Conservation (phyloP, 2,329 filamentous ascomycete species). For the Exophiala mesophila region DNA sequence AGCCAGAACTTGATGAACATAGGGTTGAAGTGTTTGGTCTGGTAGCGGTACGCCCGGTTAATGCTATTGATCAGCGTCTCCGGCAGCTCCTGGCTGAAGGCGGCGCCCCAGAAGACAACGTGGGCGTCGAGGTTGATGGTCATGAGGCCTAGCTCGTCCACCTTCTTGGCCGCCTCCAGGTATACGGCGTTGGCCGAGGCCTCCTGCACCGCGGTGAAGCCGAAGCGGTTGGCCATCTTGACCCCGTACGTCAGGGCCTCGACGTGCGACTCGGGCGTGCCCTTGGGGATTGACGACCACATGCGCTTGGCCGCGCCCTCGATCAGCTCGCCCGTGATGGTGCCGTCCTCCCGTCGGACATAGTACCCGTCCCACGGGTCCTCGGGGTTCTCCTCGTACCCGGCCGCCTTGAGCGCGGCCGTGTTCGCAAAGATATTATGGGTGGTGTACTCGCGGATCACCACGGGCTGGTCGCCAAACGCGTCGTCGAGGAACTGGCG, state of each 20-base stretch:
- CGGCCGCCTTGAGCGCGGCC: constrained; percentile 9
- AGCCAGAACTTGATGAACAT: constrained; percentile 27
- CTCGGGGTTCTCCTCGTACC: constrained; percentile 11
- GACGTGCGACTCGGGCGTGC: constrained; percentile 6
- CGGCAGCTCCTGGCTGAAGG: constrained; percentile 8
- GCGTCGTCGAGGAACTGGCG: constrained; percentile 14
- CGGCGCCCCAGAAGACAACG: constrained; percentile 13
- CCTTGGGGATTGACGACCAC: constrained; percentile 10
- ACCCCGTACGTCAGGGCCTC: constrained; percentile 28
- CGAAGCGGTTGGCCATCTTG: constrained; percentile 25
- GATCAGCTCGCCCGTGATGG: constrained; percentile 15
- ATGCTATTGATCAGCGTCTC: constrained; percentile 11
- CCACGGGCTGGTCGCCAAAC: constrained; percentile 13
- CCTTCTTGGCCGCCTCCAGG: constrained; percentile 11
- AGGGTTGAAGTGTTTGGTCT: constrained; percentile 13
- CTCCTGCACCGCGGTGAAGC: constrained; percentile 15
- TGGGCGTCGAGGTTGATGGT: constrained; percentile 16
- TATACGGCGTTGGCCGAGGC: constrained; percentile 17
- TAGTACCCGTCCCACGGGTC: constrained; percentile 14
- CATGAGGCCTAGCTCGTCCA: constrained; percentile 10
- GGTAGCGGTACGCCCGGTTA: constrained; percentile 10
- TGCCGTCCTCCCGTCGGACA: constrained; percentile 13
- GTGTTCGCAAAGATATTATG: constrained; percentile 16
- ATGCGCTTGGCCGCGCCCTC: constrained; percentile 9
- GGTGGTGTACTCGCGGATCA: constrained; percentile 12